These are phyloP conservation scores for Gamsiella multidivaricata DNA, from an alignment of 192 early-diverging fungal genomes.

Conservation along the genomic window DNA sequence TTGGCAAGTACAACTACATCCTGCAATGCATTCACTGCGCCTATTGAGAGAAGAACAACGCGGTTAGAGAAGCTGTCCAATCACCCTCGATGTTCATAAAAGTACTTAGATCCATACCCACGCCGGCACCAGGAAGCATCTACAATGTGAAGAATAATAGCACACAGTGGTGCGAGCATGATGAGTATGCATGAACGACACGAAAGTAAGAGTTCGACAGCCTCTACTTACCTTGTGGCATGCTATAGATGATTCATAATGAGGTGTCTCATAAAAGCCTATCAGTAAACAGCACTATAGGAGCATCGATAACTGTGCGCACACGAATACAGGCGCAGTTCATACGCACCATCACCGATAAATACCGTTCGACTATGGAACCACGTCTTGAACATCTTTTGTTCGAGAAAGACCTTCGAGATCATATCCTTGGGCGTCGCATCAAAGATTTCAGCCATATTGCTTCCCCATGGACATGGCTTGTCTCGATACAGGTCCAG, in stretches of 20 bases:
- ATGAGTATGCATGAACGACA: no score
- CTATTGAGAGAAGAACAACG: background rate
- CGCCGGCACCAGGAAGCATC: constrained; percentile 8
- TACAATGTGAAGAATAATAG: background rate
- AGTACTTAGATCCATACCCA: background rate
- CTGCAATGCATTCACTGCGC: constrained; percentile 9
- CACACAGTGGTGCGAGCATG: no score
- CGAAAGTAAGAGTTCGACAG: no score
- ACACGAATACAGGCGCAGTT: background rate
- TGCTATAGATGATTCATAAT: background rate
- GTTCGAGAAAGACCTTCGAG: constrained; percentile 28
- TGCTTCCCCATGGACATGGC: constrained; percentile 3
- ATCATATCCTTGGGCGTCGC: constrained; percentile 21
- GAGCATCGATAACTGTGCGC: background rate
- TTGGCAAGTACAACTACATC: constrained; percentile 11
- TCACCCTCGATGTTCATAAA: background rate
- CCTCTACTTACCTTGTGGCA: background rate
- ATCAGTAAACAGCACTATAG: background rate
- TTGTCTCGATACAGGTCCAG: background rate
- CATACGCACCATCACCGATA: constrained; percentile 16
- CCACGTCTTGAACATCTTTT: constrained; percentile 32
- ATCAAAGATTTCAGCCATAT: constrained; percentile 21
- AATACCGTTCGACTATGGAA: background rate
- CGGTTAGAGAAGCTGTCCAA: background rate
- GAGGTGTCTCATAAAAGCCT: background rate